Base-by-base conservation (phyloP, 140 eudicot genomes). In the Ambrosia hybrid region DNA sequence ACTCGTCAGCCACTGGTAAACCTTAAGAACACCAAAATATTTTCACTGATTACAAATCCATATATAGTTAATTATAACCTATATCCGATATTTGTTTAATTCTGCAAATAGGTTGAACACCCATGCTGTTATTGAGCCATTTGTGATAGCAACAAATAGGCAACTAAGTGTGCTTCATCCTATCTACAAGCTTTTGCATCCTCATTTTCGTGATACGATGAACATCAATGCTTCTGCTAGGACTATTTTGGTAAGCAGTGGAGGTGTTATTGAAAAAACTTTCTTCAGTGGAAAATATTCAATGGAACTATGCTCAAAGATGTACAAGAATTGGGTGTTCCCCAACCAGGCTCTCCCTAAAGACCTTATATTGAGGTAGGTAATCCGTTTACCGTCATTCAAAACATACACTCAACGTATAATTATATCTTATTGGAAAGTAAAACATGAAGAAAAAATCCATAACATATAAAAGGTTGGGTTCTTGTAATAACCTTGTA, bases 141-240 rank as follows among this genome's bases (percentile, higher is more conserved):
- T 85, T 76, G 71, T 85, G 34, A 90, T 90, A 62, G 91, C 97
- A 15, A 79, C 92, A 37, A 81, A 85, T 55, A 81, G 97, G 77
- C 97, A 87, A 76, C 79, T 90, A 30, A 90, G 97, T 36, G 76
- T 82, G 46, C 72, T 90, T 33, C 97, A 90, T 67, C 97, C 97
- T 4, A 80, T 90, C 16, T 71, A 87, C 63, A 87, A 87, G 81
- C 95, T 87, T 67, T 60, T 87, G 59, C 80, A 87, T 41, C 90
- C 92, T 53, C 95, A 90, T 60, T 75, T 85, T 65, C 78, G 79
- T 0, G 91, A 90, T 65, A 90, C 95, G 5, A 87, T 87, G 95
- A 67, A 87, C 39, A 80, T 87, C 76, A 90, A 90, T 41, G 91
- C 89, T 4, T 52, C 83, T 1, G 88, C 84, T 21, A 73, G 97